Base-by-base conservation (phyloP, 306 rosid genomes). In the Crotalaria pallida region DNA sequence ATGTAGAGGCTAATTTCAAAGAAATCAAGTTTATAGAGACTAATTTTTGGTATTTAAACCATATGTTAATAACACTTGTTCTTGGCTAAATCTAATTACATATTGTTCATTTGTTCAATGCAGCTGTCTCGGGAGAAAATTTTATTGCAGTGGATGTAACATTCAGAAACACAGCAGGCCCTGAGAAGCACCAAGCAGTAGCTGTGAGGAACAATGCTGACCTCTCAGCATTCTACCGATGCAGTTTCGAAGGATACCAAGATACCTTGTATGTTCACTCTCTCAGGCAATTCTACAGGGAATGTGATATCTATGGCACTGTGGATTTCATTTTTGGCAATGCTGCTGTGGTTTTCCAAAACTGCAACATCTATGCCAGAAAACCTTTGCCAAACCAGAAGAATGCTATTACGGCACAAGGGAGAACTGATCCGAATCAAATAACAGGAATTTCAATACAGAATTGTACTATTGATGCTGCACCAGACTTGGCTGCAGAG, bases 231-330 rank as follows among this genome's bases (percentile, higher is more conserved):
- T 92, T 92, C 79, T 92, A 83, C 59, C 86, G 91, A 0, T 92
- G 96, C 71, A 89, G 98, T 19, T 86, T 92, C 1, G 96, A 92
- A 52, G 98, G 92, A 18, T 92, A 92, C 65, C 92, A 92, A 73
- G 98, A 92, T 84, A 92, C 98, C 1, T 90, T 92, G 26, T 92
- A 92, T 33, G 92, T 67, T 0, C 98, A 92, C 62, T 92, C 98
- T 16, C 66, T 83, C 0, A 74, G 90, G 43, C 96, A 92, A 52
- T 89, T 92, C 88, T 89, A 92, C 12, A 77, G 80, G 7, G 89
- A 92, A 24, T 92, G 98, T 62, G 79, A 87, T 24, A 78, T 92
- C 50, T 81, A 87, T 3, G 98, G 98, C 23, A 92, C 96, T 0
- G 82, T 89, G 0, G 96, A 89, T 26, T 92, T 89, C 81, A 92